phyloP scores from a whole-genome alignment of 2,329 filamentous ascomycete species.

The Phyllosticta capitalensis region DNA sequence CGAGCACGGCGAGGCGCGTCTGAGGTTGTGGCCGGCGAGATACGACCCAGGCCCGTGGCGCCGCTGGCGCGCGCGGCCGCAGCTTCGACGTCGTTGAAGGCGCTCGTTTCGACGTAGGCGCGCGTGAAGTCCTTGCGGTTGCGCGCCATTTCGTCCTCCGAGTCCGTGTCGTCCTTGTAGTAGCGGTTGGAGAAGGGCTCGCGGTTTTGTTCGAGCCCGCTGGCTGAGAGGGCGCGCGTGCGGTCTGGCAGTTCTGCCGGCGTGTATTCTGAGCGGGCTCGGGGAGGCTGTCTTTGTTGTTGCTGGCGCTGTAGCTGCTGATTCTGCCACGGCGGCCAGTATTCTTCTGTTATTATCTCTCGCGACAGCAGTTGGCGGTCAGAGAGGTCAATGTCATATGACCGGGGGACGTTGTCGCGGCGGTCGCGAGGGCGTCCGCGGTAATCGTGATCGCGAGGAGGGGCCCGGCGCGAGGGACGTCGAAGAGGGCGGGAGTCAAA shows the following conservation, averaged over 20 bases:
- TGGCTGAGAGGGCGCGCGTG: slow-evolving; percentile 4
- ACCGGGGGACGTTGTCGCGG: background rate
- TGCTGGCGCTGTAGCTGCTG: background rate
- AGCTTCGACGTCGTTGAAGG: slow-evolving; percentile 5
- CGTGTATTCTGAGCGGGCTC: background rate
- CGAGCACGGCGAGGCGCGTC: background rate
- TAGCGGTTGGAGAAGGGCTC: slow-evolving; percentile 1
- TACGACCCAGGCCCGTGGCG: background rate
- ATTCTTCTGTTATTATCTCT: background rate
- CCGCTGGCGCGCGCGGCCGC: background rate
- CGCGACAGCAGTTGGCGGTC: background rate
- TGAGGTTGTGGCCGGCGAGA: background rate
- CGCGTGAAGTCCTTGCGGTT: slow-evolving; percentile 7
- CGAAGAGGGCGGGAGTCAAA: background rate
- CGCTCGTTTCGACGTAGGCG: slow-evolving; percentile 8
- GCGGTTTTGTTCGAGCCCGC: slow-evolving; percentile 3
- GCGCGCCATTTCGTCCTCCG: slow-evolving; percentile 4
- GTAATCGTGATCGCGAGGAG: background rate
- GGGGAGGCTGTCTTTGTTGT: background rate
- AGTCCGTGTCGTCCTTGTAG: slow-evolving; percentile 5
- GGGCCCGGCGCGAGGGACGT: background rate
- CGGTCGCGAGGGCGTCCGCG: background rate
- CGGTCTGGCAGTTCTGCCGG: background rate
- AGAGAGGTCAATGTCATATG: background rate
- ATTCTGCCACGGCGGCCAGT: background rate